Evolutionary conservation across 805 yeast species (phyloP).

Genomic region (Lachancea sp.): DNA sequence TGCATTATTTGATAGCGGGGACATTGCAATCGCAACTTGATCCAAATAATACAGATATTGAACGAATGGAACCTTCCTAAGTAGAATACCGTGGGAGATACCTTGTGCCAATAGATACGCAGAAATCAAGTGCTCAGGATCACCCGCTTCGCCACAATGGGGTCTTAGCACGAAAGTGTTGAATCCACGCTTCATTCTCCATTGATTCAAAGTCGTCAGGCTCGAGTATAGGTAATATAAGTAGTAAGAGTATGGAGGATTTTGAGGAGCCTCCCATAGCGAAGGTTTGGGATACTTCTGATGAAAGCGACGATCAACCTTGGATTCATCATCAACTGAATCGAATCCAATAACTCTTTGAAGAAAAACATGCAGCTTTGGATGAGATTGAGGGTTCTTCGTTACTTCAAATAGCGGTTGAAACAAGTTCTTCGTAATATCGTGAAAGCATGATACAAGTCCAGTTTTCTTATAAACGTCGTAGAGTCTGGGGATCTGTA

Average conservation of each 20-base stretch:
- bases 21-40: conserved; percentile 97
- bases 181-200: conserved; percentile 68
- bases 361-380: conserved; percentile 82
- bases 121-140: conserved; percentile 90
- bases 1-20: conserved; percentile 95
- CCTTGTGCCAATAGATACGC: conserved; percentile 87
- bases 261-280: conserved; percentile 67
- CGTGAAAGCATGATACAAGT: conserved; percentile 64
- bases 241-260: conserved; percentile 98
- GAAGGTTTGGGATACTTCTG: conserved; percentile 81
- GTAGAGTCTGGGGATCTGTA: conserved; percentile 91
- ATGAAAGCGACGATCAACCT: conserved; percentile 75
- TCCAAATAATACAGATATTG: conserved; percentile 91
- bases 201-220: conserved; percentile 75
- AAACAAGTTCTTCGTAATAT: conserved; percentile 72
- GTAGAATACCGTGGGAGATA: conserved; percentile 88
- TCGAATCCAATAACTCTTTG: conserved; percentile 97
- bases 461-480: conserved; percentile 79
- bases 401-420: conserved; percentile 88
- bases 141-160: conserved; percentile 99
- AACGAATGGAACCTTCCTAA: conserved; percentile 90
- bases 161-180: conserved; percentile 94
- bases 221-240: conserved; percentile 84
- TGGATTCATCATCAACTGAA: conserved; percentile 97
- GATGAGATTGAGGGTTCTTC: conserved; percentile 74